Evolutionary conservation across 139 green algal genomes (phyloP).

Genomic region (Nannochloris sp.): DNA sequence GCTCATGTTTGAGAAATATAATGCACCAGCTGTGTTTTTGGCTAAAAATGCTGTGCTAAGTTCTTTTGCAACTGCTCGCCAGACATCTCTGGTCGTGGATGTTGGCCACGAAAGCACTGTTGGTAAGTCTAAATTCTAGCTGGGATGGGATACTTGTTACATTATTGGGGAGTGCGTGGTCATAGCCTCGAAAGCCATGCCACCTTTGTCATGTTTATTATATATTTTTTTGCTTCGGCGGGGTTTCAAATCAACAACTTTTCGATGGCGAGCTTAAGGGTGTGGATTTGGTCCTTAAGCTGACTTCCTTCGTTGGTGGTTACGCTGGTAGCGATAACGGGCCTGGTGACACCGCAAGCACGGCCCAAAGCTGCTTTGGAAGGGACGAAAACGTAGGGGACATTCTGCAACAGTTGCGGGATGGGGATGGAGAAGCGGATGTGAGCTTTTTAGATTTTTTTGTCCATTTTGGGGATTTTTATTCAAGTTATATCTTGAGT

Average conservation of each 20-base stretch:
- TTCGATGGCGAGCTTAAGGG: conserved; percentile 91
- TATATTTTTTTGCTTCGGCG: too few species aligned
- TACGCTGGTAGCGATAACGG: conserved; percentile 88
- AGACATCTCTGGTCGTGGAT: conserved; percentile 89
- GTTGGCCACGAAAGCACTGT: conserved; percentile 56
- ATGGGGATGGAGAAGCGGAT: neutral
- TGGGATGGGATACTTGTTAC: neutral
- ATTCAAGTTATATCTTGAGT: neutral
- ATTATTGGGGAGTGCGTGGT: neutral
- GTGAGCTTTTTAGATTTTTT: neutral
- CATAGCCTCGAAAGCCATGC: neutral
- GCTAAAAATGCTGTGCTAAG: conserved; percentile 80
- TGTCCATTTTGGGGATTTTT: neutral
- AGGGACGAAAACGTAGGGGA: conserved; percentile 98
- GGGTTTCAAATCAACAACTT: conserved; percentile 87
- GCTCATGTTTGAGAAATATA: conserved; percentile 83
- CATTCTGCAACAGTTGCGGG: conserved; percentile 67
- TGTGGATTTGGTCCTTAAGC: conserved; percentile 93
- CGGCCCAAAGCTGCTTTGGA: conserved; percentile 94
- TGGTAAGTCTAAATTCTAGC: conserved; percentile 36
- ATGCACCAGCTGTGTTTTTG: conserved; percentile 75
- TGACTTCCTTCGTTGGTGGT: conserved; percentile 97
- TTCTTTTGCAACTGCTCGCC: conserved; percentile 76
- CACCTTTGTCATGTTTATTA: neutral
- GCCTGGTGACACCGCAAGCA: conserved; percentile 92